Evolutionary conservation across 805 yeast species (phyloP), one percentile per base, ranked within the genome.

Genomic region (Zygosaccharomyces bisporus): DNA sequence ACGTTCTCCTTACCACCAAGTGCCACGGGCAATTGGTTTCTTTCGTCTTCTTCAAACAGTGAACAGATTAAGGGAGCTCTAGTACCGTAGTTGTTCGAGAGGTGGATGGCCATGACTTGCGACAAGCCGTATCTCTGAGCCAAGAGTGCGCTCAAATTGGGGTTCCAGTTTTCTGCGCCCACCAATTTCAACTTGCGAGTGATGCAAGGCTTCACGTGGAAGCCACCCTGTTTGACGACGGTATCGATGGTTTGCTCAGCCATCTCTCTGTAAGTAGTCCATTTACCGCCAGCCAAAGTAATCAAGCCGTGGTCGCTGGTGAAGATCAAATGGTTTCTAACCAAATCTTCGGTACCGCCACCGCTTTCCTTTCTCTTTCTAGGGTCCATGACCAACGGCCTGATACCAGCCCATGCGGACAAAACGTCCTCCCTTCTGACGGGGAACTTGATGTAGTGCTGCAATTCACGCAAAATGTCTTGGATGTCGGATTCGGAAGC

Each of bases 221-320:
- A 69, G 38, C 67, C 56, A 13, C 66, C 69, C 40, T 70, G 69
- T 60, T 77, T 72, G 38, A 86, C 73, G 43, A 85, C 80, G 54
- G 79, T 79, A 65, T 86, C 82, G 37, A 90, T 81, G 35, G 96
- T 86, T 71, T 91, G 96, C 70, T 90, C 82, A 17, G 97, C 96
- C 97, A 90, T 90, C 72, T 88, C 95, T 72, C 97, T 79, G 73
- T 90, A 91, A 29, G 98, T 90, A 43, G 98, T 90, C 98, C 98
- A 90, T 71, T 90, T 90, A 66, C 98, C 98, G 59, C 97, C 98
- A 14, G 95, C 83, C 54, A 90, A 85, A 31, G 98, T 90, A 31
- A 90, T 74, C 55, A 90, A 76, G 19, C 91, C 93, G 44, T 84
- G 74, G 46, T 74, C 80, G 25, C 95, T 77, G 23, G 79, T 74